A percentile compares a stretch with the other conserved stretches of the same genome.
These are phyloP conservation scores for Allium sativum DNA, from an alignment of 106 monocot genomes.

Conservation along the genomic window DNA sequence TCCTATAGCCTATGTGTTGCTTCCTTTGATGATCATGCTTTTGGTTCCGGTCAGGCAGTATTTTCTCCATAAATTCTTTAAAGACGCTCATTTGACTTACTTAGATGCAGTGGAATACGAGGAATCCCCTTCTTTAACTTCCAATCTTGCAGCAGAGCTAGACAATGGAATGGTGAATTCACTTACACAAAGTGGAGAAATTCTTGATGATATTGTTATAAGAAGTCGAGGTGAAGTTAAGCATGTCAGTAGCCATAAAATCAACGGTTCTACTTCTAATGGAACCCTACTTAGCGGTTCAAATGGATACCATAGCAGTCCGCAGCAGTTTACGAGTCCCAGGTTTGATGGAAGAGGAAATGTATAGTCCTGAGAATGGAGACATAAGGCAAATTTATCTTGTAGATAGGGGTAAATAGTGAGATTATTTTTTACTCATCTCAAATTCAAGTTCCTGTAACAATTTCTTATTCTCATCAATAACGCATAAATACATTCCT, in stretches of 20 bases:
- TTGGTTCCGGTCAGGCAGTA: conserved; percentile 72
- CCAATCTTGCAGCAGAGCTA: conserved; percentile 27
- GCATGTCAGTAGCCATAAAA: conserved; percentile 50
- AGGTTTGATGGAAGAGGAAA: not conserved
- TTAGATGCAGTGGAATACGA: conserved; percentile 81
- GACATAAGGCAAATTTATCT: conserved; percentile 45
- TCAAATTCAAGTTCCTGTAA: too few species aligned
- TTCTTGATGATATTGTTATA: conserved; percentile 69
- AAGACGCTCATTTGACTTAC: conserved; percentile 66
- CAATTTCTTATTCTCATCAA: too few species aligned
- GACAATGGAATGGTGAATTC: conserved; percentile 15
- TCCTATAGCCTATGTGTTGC: conserved; percentile 64
- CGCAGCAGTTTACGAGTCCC: conserved; percentile 25
- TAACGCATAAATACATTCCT: too few species aligned
- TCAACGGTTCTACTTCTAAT: conserved; percentile 62
- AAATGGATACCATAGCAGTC: conserved; percentile 33
- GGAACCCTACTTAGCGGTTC: conserved; percentile 28
- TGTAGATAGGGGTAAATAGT: conserved; percentile 12
- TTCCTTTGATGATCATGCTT: conserved; percentile 87
- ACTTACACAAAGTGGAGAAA: conserved; percentile 32
- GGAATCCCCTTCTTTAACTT: conserved; percentile 56
- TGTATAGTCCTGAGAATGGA: conserved; percentile 33
- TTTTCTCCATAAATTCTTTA: conserved; percentile 64
- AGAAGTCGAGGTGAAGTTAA: conserved; percentile 80
- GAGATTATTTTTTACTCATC: too few species aligned